Percentiles rank a stretch among this genome's conserved stretches.
These are phyloP conservation scores for Daldinia decipiens DNA, from an alignment of 495 filamentous ascomycete species.

Conservation along the genomic window DNA sequence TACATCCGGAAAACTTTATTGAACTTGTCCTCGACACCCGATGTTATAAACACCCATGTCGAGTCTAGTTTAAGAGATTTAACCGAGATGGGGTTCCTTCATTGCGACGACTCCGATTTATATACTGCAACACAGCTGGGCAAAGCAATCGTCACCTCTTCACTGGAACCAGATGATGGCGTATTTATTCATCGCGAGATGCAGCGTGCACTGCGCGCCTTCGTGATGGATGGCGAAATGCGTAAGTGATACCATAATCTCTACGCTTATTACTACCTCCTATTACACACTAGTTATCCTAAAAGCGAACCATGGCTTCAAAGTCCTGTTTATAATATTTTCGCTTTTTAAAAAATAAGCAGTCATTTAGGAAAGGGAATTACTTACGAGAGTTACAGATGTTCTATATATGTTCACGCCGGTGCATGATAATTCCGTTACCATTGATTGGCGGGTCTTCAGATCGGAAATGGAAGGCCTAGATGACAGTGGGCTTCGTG, in stretches of 20 bases:
- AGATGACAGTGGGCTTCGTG: conserved; percentile 76
- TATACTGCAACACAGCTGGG: conserved; percentile 74
- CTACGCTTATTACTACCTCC: background rate
- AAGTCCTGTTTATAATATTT: background rate
- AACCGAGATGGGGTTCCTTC: conserved; percentile 65
- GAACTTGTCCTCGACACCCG: conserved; percentile 60
- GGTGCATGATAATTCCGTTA: conserved; percentile 63
- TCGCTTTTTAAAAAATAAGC: too few species aligned
- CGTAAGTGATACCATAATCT: conserved; percentile 44
- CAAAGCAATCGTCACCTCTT: conserved; percentile 76
- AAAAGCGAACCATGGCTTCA: background rate
- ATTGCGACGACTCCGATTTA: conserved; percentile 57
- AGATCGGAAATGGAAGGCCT: conserved; percentile 74
- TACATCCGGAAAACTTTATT: conserved; percentile 77
- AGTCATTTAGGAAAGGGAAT: background rate
- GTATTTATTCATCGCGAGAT: conserved; percentile 79
- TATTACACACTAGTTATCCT: too few species aligned
- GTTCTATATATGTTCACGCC: conserved; percentile 85
- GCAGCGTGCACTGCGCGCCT: conserved; percentile 71
- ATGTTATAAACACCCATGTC: conserved; percentile 61
- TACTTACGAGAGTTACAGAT: conserved; percentile 49
- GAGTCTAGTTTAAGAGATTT: conserved; percentile 65
- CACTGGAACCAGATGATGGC: conserved; percentile 79
- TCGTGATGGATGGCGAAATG: conserved; percentile 88
- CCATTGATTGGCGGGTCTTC: conserved; percentile 79